Base-by-base conservation (phyloP, 1,284 basidiomycete species). In the Sporisorium exsertum region DNA sequence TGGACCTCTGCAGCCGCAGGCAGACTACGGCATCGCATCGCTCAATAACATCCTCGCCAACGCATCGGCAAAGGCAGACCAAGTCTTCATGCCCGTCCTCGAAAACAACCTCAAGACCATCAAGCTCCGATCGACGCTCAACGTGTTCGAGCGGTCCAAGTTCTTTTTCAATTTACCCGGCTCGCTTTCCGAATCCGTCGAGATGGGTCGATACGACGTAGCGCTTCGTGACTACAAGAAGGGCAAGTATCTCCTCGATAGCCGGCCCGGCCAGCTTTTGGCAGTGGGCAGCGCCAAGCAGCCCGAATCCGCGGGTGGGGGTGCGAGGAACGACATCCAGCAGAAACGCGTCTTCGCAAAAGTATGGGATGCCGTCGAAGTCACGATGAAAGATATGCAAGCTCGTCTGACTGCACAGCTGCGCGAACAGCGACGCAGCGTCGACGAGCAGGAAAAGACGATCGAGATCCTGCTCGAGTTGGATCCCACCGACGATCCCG, bases 141-240 rank as follows among this genome's bases (percentile, higher is more conserved):
- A 93, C 45, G 94, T 99, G 8, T 98, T 99, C 79, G 96, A 99
- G 78, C 90, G 95, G 52, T 95, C 93, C 63, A 97, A 95, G 81
- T 99, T 98, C 89, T 94, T 99, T 86, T 99, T 99, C 89, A 98
- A 97, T 83, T 89, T 99, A 22, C 96, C 97, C 0, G 92, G 93
- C 24, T 92, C 92, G 49, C 89, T 99, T n/a, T 90, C 93, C 26
- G 96, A 97, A 84, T 92, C 90, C 20, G 93, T 99, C 55, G 94
- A 87, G 29, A 58, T 67, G n/a, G 82, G 78, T 0, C 92, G 93
- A 65, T 98, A 96, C 84, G 97, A 99, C 74, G 91, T 92, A 43
- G 95, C 95, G 0, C 88, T 99, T 80, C 91, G 95, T 40, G 95
- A 97, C 80, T 99, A 99, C 88, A 97, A 97, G 87, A 97, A 97